A percentile compares a stretch with the other conserved stretches of the same genome.
Conservation (phyloP, 2,329 filamentous ascomycete species). For the Fusarium buxicola region DNA sequence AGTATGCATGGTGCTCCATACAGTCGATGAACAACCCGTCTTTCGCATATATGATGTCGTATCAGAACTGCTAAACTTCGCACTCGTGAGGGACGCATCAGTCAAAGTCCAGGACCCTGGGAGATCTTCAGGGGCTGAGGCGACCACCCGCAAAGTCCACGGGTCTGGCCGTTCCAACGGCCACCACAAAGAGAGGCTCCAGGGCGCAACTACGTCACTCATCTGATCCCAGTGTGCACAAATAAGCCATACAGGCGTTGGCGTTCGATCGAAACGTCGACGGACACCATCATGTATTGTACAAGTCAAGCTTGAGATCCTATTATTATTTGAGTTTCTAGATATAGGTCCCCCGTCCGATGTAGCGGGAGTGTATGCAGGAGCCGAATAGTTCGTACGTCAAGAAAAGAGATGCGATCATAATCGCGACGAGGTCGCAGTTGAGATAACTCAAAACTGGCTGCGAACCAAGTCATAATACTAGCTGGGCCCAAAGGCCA, state of each 20-base stretch:
- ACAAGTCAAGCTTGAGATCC: constrained; percentile 17
- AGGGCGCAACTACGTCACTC: no score
- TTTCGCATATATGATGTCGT: no score
- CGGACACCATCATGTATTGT: not conserved
- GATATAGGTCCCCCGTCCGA: constrained; percentile 23
- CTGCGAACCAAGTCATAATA: constrained; percentile 5
- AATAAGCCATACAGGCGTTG: no score
- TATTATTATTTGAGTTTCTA: constrained; percentile 41
- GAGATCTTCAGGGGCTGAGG: not conserved
- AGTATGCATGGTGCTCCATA: no score
- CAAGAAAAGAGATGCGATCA: constrained; percentile 18
- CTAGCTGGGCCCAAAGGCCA: constrained; percentile 6
- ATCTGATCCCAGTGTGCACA: not conserved
- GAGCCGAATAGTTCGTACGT: constrained; percentile 5
- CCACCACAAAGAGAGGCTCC: no score
- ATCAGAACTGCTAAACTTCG: no score
- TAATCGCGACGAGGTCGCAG: constrained; percentile 10
- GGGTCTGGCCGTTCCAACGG: no score
- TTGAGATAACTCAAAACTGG: constrained; percentile 17
- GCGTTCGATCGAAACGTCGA: not conserved
- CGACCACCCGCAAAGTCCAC: not conserved
- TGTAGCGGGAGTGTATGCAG: not conserved
- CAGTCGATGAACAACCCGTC: no score
- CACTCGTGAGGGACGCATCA: no score
- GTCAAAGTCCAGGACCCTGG: not conserved